Evolutionary conservation across 805 yeast genomes (phyloP), one percentile per base, ranked within the genome.

Genomic region (Saturnispora gosingensis): DNA sequence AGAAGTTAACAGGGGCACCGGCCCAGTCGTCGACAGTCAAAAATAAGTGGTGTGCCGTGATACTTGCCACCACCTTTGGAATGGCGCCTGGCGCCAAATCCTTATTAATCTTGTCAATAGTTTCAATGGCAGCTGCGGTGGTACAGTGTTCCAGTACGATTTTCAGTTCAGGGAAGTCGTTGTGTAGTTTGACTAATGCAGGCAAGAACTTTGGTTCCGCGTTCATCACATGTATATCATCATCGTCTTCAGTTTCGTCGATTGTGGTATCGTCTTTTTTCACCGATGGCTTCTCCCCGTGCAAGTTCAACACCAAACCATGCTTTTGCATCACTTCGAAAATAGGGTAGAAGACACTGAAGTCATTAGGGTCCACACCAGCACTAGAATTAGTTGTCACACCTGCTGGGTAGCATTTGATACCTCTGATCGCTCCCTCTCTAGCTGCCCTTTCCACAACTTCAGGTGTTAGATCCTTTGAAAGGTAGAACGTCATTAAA

Each of bases 351-450:
- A 90, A 93, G 5, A 77, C 81, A 46, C 84, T 78, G 68, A 93
- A 93, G 62, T 91, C 96, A 60, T 89, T 88, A 24, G 95, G 95
- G 66, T 86, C 93, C 24, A 93, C 97, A 48, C 99, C 99, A 3
- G 83, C 86, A 46, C 78, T 68, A 9, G 97, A 88, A 71, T 93
- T 93, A 39, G 99, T 93, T n/a, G 99, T 93, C 32, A 93, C 99
- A 44, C 99, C 99, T 2, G 98, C 97, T 42, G 99, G 99, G 67
- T 93, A 93, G 66, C 96, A 89, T 67, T 93, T 93, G 58, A 93
- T 88, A 52, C 99, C 99, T 30, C 81, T 74, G 51, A 91, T 81
- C 38, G 80, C 81, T 1, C 82, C 82, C 16, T 69, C 61, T 51
- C 73, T 64, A 7, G 90, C 95, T 35, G 97, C 98, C 56, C 80